Base-by-base conservation (phyloP, 441 rosid species). In the Erodium chrysanthum region DNA sequence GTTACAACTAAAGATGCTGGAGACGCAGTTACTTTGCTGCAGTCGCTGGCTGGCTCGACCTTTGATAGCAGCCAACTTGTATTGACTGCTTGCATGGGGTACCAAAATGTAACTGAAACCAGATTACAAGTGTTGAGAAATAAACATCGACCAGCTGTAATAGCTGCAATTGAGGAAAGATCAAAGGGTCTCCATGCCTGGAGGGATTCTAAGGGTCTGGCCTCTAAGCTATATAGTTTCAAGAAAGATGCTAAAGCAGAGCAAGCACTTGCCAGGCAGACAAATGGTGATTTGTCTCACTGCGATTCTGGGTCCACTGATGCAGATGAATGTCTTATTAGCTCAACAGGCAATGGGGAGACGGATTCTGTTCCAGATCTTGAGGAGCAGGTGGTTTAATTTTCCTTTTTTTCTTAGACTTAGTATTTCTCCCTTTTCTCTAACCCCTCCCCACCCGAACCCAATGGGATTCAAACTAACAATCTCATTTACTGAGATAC, bases 51-150 rank as follows among this genome's bases (percentile, higher is more conserved):
- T 73, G 98, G 98, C 70, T 95, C 99, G 63, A 95, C 99, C 70
- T 90, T 95, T 85, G 99, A 95, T 82, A 95, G 98, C 81, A 95
- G 98, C 78, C 98, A 92, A 81, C 99, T 95, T 67, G 99, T 92
- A 64, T 75, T 95, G 75, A 92, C 98, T 73, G 99, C 98, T 79
- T 87, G 96, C 80, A 95, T 95, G 98, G 99, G 98, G 74, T 95
- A 81, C 87, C 98, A 85, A 81, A 95, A 86, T 81, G 97, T 92
- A 69, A 81, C 82, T 76, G 97, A 90, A 80, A 71, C 70, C 59
- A 86, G 97, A 81, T 81, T 95, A 70, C 81, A 77, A 25, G 96
- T 86, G 59, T 79, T 90, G 81, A 86, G 98, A 82, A 85, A 75
- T 82, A 95, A 95, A 84, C 97, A 92, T 73, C 86, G 98, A 44